Evolutionary conservation across 352 stramenopile genomes (phyloP).

Genomic region (Globisporangium takayamanum): DNA sequence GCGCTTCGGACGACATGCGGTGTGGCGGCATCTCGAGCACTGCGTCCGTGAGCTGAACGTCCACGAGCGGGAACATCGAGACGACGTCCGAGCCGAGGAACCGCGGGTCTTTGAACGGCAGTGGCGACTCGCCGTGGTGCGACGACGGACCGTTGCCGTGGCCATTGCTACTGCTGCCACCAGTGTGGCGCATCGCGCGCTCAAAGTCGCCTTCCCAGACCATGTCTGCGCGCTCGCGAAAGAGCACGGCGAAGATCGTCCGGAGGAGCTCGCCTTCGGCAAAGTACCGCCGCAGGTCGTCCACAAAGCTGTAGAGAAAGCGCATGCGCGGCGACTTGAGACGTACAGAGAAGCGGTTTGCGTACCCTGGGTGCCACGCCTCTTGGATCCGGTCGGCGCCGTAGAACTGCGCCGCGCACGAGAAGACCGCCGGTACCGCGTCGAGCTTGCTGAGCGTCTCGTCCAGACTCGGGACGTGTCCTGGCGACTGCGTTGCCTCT

Average conservation of each 20-base stretch:
- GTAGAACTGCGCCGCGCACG: slow-evolving; percentile 68
- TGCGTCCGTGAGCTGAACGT: slow-evolving; percentile 61
- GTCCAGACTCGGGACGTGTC: slow-evolving; percentile 50
- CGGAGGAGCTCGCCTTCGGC: slow-evolving; percentile 57
- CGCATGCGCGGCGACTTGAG: slow-evolving; percentile 74
- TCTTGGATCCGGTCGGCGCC: slow-evolving; percentile 74
- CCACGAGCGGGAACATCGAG: slow-evolving; percentile 75
- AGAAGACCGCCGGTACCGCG: slow-evolving; percentile 61
- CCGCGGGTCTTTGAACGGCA: slow-evolving; percentile 3
- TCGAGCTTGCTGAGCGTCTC: slow-evolving; percentile 54
- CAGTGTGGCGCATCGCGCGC: slow-evolving; percentile 23
- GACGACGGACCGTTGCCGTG: slow-evolving; percentile 2
- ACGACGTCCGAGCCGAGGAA: slow-evolving; percentile 65
- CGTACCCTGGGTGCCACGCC: slow-evolving; percentile 76
- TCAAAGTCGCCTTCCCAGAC: slow-evolving; percentile 75
- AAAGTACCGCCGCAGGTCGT: slow-evolving; percentile 72
- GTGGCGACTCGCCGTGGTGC: slow-evolving; percentile 1
- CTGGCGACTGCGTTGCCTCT: neutral
- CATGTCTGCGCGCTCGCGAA: slow-evolving; percentile 53
- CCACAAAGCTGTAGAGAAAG: slow-evolving; percentile 77
- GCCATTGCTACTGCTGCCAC: neutral
- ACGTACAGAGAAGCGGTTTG: slow-evolving; percentile 62
- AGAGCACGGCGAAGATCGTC: slow-evolving; percentile 54
- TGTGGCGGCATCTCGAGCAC: slow-evolving; percentile 75
- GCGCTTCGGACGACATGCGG: slow-evolving; percentile 66